phyloP scores from a whole-genome alignment of 2,329 filamentous ascomycete genomes.

The Ophiocordyceps camponoti-saundersi region DNA sequence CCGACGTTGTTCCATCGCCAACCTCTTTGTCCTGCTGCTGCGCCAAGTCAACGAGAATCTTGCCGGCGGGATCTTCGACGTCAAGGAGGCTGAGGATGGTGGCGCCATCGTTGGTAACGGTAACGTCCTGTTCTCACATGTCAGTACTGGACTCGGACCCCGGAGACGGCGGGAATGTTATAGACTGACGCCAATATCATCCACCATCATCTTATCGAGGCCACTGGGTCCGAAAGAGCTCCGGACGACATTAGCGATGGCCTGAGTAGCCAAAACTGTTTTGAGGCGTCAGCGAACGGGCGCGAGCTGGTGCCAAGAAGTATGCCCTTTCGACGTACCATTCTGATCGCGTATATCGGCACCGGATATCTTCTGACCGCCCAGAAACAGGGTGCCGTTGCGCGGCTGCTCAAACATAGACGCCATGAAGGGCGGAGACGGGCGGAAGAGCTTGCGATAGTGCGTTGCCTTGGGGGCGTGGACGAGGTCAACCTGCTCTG shows the following conservation, averaged over 20 bases:
- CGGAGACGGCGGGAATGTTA: neutral
- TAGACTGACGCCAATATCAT: conserved; percentile 75
- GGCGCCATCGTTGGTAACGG: conserved; percentile 95
- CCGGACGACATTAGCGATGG: conserved; percentile 97
- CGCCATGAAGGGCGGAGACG: conserved; percentile 46
- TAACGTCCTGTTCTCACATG: conserved; percentile 54
- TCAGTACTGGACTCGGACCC: conserved; percentile 1
- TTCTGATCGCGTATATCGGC: conserved; percentile 96
- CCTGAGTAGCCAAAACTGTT: conserved; percentile 79
- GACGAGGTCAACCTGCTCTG: conserved; percentile 1
- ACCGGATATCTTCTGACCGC: conserved; percentile 93
- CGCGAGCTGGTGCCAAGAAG: neutral
- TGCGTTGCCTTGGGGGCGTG: neutral
- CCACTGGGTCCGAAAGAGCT: conserved; percentile 95
- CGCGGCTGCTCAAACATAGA: conserved; percentile 91
- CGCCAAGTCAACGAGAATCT: conserved; percentile 93
- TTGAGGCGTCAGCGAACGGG: conserved; percentile 2
- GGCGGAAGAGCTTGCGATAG: neutral
- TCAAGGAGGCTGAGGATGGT: conserved; percentile 92
- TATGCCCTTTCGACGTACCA: conserved; percentile 30
- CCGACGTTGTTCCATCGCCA: conserved; percentile 93
- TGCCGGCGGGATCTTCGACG: conserved; percentile 93
- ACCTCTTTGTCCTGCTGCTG: conserved; percentile 99
- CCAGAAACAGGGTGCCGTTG: conserved; percentile 92
- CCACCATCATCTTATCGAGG: conserved; percentile 99